Base-by-base conservation (phyloP, 2,329 filamentous ascomycete species). In the Xylariaceae sp. region DNA sequence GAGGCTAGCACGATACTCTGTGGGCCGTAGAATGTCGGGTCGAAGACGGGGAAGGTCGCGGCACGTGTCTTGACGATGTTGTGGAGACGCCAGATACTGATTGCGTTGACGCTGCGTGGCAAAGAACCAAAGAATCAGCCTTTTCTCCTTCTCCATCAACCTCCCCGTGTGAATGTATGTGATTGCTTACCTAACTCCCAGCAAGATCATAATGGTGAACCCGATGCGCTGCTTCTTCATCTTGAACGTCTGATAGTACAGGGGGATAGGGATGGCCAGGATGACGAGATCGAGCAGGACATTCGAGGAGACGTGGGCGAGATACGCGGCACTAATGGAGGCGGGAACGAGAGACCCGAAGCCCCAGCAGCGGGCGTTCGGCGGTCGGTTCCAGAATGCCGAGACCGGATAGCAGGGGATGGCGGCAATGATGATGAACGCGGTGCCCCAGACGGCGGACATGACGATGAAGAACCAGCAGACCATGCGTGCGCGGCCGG, bases 11-110 rank as follows among this genome's bases (percentile, higher is more conserved):
- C 61, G 51, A 72, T 68, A 43, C 64, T 64, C 35, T 63, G 59
- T 27, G 67, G 66, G 5, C 62, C 67, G 55, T 72, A 72, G 68
- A 69, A 72, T 3, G 66, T 70, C 6, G 70, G 70, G 52, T 72
- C 70, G 2, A 67, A 47, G 0, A 70, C 69, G 11, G 70, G 70
- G 52, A 63, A 68, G 0, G 67, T 71, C 1, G 59, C 67, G 2
- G 69, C 69, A 26, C 66, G 59, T 40, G 60, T 60, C 27, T 62
- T 47, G 27, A 69, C 54, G 40, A 72, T 65, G 51, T 53, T 63
- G 48, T 67, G 57, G 0, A 72, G 59, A 3, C 69, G 67, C 63
- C 63, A 69, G 50, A 71, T 65, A 53, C 63, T 67, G 47, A 68
- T 55, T 9, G 66, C 42, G 53, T 66, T 69, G 47, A 68, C 62